Conservation (phyloP, 495 filamentous ascomycete species). For the Penicillium simplicissimum region DNA sequence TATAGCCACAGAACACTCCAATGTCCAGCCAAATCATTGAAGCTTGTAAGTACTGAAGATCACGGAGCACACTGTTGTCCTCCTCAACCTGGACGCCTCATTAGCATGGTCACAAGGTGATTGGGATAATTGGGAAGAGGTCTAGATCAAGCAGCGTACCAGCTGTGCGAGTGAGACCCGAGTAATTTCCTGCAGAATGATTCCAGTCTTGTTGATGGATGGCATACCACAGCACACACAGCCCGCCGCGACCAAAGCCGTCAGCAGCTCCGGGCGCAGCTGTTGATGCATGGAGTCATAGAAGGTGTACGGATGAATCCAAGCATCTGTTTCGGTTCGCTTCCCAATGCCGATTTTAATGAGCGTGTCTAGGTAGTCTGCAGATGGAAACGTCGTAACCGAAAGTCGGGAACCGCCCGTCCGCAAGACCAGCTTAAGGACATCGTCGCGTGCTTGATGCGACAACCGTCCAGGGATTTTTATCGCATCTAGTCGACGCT, state of each 20-base stretch:
- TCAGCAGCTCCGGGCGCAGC: conserved; percentile 54
- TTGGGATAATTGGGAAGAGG: neutral
- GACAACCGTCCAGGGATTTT: conserved; percentile 28
- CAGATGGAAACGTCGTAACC: conserved; percentile 57
- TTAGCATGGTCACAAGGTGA: neutral
- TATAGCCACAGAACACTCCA: conserved; percentile 61
- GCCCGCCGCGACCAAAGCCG: conserved; percentile 53
- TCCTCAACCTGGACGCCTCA: conserved; percentile 46
- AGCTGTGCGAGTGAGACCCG: conserved; percentile 47
- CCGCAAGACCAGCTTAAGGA: conserved; percentile 27
- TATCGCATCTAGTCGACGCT: conserved; percentile 20
- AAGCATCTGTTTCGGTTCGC: conserved; percentile 50
- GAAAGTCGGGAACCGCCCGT: conserved; percentile 42
- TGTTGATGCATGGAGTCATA: conserved; percentile 43
- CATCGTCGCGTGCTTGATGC: conserved; percentile 23
- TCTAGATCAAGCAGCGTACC: conserved; percentile 15
- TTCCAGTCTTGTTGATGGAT: conserved; percentile 58
- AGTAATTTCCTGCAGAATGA: conserved; percentile 57
- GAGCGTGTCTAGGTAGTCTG: conserved; percentile 55
- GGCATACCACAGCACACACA: conserved; percentile 53
- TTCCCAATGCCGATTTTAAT: conserved; percentile 62
- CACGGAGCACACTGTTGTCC: conserved; percentile 54
- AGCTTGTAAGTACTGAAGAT: conserved; percentile 56
- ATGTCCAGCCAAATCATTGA: conserved; percentile 56
- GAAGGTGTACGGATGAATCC: conserved; percentile 59